Conservation (phyloP, 306 rosid genomes). For the Dryas octopetala region DNA sequence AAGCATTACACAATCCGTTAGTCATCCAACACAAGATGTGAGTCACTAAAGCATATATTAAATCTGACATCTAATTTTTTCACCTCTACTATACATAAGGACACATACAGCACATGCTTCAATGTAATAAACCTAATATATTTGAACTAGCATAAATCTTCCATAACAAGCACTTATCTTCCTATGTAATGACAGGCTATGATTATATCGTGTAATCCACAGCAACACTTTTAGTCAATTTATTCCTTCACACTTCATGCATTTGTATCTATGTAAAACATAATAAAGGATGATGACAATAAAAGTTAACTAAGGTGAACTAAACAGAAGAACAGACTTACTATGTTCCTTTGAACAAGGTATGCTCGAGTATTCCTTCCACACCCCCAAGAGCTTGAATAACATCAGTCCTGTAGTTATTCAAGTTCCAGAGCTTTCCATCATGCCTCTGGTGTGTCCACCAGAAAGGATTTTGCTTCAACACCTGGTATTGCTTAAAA, state of each 20-base stretch:
- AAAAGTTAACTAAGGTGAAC: neutral
- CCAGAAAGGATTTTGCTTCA: conserved; percentile 98
- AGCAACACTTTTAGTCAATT: neutral
- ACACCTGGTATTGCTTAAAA: conserved; percentile 96
- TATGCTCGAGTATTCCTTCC: conserved; percentile 97
- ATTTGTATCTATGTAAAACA: neutral
- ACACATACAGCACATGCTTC: neutral
- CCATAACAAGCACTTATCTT: neutral
- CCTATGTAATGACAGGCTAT: neutral
- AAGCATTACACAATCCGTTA: too few relatives aligned
- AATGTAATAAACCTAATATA: neutral
- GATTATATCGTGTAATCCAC: neutral
- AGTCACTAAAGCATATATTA: neutral
- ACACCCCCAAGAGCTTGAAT: conserved; percentile 99
- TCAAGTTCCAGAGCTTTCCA: conserved; percentile 96
- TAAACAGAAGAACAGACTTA: conserved; percentile 37
- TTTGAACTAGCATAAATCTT: neutral
- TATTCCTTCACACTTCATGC: neutral
- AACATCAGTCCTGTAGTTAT: conserved; percentile 97
- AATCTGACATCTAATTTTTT: neutral
- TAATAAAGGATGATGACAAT: neutral
- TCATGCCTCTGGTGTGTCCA: conserved; percentile 99
- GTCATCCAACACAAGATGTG: too few relatives aligned
- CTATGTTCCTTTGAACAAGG: conserved; percentile 99
- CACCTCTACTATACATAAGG: neutral